Conservation (phyloP, 1,284 basidiomycete genomes). For the Sanguinoderma infundibulare region DNA sequence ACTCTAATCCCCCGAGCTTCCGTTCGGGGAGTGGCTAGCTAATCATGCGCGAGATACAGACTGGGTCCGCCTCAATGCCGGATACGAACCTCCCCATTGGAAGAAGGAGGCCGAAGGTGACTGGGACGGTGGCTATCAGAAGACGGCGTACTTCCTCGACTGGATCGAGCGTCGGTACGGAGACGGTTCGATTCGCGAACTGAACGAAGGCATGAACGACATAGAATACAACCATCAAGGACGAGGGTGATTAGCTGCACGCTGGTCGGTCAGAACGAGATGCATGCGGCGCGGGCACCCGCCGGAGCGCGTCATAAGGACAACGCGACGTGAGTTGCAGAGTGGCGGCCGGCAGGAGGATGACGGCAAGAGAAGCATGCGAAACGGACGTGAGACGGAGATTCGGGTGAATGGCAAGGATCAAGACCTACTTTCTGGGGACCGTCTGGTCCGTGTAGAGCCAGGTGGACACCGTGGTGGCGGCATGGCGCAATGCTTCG, state of each 20-base stretch:
- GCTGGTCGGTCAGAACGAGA: constrained; percentile 38
- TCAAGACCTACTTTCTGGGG: constrained; percentile 51
- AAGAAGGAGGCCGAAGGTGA: constrained; percentile 42
- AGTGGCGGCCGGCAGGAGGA: neutral
- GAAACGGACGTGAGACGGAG: neutral
- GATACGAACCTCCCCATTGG: constrained; percentile 71
- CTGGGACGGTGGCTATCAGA: constrained; percentile 77
- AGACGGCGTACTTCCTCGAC: constrained; percentile 72
- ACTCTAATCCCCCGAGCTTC: constrained; percentile 1
- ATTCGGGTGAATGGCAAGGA: neutral
- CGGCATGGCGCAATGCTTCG: constrained; percentile 52
- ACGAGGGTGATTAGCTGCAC: constrained; percentile 27
- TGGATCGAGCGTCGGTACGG: constrained; percentile 68
- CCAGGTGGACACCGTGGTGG: constrained; percentile 57
- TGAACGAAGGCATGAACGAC: constrained; percentile 45
- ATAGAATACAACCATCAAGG: constrained; percentile 23
- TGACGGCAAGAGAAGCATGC: constrained; percentile 11
- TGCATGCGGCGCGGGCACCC: constrained; percentile 19
- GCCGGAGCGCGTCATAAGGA: constrained; percentile 12
- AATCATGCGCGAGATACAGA: constrained; percentile 43
- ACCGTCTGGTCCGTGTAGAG: constrained; percentile 62
- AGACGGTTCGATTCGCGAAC: constrained; percentile 52
- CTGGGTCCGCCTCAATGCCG: constrained; percentile 66
- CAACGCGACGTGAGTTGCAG: neutral
- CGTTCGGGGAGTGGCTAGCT: constrained; percentile 1